Evolutionary conservation across 2,329 filamentous ascomycete genomes (phyloP).

Genomic region (Fusarium temperatum): DNA sequence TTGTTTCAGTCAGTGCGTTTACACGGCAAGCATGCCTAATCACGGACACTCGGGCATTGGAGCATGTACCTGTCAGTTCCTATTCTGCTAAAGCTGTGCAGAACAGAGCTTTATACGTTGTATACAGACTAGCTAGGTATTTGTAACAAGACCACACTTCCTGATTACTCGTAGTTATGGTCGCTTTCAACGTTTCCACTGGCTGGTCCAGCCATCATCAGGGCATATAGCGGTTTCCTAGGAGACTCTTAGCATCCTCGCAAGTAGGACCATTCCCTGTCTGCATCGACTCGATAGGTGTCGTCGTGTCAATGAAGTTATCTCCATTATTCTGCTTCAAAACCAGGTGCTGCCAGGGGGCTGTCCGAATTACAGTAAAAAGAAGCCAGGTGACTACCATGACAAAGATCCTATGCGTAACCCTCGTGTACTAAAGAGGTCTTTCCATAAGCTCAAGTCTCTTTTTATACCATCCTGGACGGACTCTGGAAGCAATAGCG

Average conservation of each 20-base stretch:
- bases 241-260: not conserved
- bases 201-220: not conserved
- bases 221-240: not conserved
- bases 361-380: not conserved
- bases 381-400: not conserved
- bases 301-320: not conserved
- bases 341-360: not conserved
- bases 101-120: not conserved
- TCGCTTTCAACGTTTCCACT: not conserved
- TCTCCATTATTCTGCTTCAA: not conserved
- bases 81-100: not conserved
- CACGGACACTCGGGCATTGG: not conserved
- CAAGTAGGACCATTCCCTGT: not conserved
- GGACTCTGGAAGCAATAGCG: not conserved
- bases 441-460: not conserved
- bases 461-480: constrained; percentile 3
- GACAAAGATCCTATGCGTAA: constrained; percentile 1
- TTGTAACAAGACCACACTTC: not conserved
- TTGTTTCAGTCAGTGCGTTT: not conserved
- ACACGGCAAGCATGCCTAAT: not conserved
- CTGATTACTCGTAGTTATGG: not conserved
- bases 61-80: not conserved
- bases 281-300: not conserved
- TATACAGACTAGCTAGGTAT: not conserved
- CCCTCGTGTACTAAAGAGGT: constrained; percentile 15